phyloP scores from a whole-genome alignment of 257 asterid species.

The Gentiana dahurica region DNA sequence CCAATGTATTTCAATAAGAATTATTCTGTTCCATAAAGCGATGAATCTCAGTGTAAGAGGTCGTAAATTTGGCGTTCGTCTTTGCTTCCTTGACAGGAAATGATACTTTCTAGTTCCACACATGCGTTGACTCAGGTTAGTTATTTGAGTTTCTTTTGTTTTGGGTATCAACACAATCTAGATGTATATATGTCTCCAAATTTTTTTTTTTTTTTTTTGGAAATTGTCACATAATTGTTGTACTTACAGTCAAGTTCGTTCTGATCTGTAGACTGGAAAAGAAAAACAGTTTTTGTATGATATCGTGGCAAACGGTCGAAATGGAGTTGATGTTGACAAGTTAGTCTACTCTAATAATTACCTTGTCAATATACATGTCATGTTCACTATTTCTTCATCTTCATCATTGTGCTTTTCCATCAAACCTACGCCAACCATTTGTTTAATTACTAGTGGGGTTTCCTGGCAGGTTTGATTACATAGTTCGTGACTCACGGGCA shows the following conservation, averaged over 20 bases:
- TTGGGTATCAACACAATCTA: not conserved
- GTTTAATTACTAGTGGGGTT: conserved; percentile 1
- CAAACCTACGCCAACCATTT: not conserved
- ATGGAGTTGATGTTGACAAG: conserved; percentile 98
- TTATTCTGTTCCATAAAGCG: too few relatives aligned
- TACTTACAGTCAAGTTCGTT: conserved; percentile 18
- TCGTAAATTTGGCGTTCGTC: not conserved
- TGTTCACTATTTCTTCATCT: conserved; percentile 5
- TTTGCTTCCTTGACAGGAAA: conserved; percentile 45
- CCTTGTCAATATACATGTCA: conserved; percentile 6
- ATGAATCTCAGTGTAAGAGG: too few relatives aligned
- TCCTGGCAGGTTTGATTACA: conserved; percentile 78
- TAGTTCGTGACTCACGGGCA: conserved; percentile 80
- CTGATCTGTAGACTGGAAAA: conserved; percentile 43
- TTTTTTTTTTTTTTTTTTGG: conserved; percentile 3
- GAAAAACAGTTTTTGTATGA: conserved; percentile 80
- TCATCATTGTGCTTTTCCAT: conserved; percentile 2
- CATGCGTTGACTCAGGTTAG: conserved; percentile 36
- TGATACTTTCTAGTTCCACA: conserved; percentile 80
- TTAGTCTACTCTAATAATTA: conserved; percentile 29
- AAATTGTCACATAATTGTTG: conserved; percentile 2
- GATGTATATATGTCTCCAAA: not conserved
- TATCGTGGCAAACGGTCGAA: conserved; percentile 97
- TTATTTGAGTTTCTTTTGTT: conserved; percentile 8
- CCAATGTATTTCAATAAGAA: too few relatives aligned